These are phyloP conservation scores for Fennellomyces sp. DNA, from an alignment of 371 early-diverging fungal species.

Conservation along the genomic window DNA sequence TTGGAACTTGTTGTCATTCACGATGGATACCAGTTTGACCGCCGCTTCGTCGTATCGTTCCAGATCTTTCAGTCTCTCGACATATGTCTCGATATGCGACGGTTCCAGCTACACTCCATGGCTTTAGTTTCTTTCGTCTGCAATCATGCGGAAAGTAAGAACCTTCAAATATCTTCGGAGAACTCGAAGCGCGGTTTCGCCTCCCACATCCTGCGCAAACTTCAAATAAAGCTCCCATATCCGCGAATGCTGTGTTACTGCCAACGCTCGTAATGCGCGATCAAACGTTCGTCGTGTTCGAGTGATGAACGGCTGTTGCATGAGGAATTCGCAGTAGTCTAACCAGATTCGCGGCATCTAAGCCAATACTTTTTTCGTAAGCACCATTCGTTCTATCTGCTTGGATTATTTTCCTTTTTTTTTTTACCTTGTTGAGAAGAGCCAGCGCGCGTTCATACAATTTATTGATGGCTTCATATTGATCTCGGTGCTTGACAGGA, in stretches of 20 bases:
- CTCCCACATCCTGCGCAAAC: conserved; percentile 81
- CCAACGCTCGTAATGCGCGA: conserved; percentile 86
- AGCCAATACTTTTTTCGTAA: not conserved
- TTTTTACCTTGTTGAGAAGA: conserved; percentile 81
- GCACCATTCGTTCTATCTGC: not conserved
- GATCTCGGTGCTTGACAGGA: conserved; percentile 52
- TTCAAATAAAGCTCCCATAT: conserved; percentile 88
- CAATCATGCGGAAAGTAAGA: no score
- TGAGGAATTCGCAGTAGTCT: conserved; percentile 73
- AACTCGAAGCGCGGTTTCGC: conserved; percentile 82
- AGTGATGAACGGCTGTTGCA: conserved; percentile 74
- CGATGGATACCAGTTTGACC: conserved; percentile 67
- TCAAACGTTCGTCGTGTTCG: conserved; percentile 87
- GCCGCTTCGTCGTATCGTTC: conserved; percentile 89
- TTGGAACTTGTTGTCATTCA: conserved; percentile 74
- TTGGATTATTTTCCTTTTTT: no score
- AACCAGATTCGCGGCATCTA: conserved; percentile 89
- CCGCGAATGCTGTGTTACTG: conserved; percentile 90
- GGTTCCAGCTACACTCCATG: conserved; percentile 61
- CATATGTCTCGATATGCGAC: conserved; percentile 70
- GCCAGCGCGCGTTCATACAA: conserved; percentile 89
- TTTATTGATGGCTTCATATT: conserved; percentile 68
- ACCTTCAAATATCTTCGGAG: conserved; percentile 85
- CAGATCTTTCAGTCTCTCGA: conserved; percentile 69
- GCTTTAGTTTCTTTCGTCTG: no score